Evolutionary conservation across 192 early-diverging fungal genomes (phyloP).

Genomic region (Umbelopsis sp.): DNA sequence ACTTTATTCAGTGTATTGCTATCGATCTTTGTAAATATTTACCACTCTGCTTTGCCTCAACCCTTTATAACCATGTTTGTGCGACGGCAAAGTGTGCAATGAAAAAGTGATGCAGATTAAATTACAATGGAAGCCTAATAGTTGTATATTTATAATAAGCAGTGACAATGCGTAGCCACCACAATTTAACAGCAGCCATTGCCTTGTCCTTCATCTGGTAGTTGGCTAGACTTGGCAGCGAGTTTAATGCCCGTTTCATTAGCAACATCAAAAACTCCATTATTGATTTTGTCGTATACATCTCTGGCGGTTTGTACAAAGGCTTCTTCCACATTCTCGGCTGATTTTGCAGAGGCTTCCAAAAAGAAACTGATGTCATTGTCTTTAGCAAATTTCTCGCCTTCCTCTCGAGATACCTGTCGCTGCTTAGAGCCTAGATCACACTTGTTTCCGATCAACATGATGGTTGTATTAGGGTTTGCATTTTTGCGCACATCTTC

Average conservation of each 20-base stretch:
- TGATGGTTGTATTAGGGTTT: slow-evolving; percentile 89
- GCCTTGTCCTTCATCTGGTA: slow-evolving; percentile 16
- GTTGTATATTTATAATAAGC: too few relatives aligned
- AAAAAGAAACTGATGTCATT: slow-evolving; percentile 82
- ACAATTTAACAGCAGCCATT: not conserved
- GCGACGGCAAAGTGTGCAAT: too few relatives aligned
- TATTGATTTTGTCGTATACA: slow-evolving; percentile 80
- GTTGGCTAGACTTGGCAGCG: slow-evolving; percentile 4
- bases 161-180: too few relatives aligned
- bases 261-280: slow-evolving; percentile 72
- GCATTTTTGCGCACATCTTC: slow-evolving; percentile 88
- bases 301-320: slow-evolving; percentile 77
- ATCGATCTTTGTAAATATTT: too few relatives aligned
- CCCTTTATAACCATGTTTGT: too few relatives aligned
- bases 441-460: slow-evolving; percentile 92
- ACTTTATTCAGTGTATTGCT: too few relatives aligned
- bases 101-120: too few relatives aligned
- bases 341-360: slow-evolving; percentile 90
- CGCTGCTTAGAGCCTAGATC: slow-evolving; percentile 72
- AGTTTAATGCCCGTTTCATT: slow-evolving; percentile 49
- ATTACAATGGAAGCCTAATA: too few relatives aligned
- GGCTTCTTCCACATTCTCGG: slow-evolving; percentile 83
- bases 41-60: too few relatives aligned
- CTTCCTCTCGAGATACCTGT: slow-evolving; percentile 85
- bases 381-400: slow-evolving; percentile 83